These are phyloP conservation scores for Omphalotus guepiniiformis DNA, from an alignment of 768 basidiomycete genomes.

Conservation along the genomic window DNA sequence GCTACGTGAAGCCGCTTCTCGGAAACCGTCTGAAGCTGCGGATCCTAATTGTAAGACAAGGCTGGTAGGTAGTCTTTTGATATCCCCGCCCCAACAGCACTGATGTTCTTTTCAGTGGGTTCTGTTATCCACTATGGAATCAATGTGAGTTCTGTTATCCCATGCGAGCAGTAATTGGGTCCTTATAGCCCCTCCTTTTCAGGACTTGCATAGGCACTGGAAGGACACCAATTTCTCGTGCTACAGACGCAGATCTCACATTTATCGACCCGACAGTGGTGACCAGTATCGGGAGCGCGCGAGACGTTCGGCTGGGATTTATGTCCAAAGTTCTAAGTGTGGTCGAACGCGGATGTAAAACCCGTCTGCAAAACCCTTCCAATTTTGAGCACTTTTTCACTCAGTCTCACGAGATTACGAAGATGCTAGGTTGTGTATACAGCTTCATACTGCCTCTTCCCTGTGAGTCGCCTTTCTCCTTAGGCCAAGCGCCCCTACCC, in stretches of 20 bases:
- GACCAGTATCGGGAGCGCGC: conserved; percentile 13
- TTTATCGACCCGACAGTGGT: conserved; percentile 23
- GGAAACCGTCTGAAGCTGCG: conserved; percentile 22
- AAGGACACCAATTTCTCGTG: conserved; percentile 32
- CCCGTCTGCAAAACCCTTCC: conserved; percentile 22
- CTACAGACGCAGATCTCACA: conserved; percentile 25
- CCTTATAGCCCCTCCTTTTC: conserved; percentile 6
- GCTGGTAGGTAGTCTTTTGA: conserved; percentile 23
- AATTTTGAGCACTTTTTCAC: conserved; percentile 30
- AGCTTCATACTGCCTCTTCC: conserved; percentile 33
- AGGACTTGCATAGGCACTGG: conserved; percentile 42
- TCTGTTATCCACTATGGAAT: conserved; percentile 32
- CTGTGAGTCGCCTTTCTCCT: conserved; percentile 22
- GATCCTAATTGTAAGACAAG: conserved; percentile 34
- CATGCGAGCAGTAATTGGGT: neutral
- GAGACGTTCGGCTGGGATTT: conserved; percentile 35
- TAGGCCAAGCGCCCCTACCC: conserved; percentile 2
- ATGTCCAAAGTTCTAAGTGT: conserved; percentile 30
- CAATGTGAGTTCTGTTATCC: conserved; percentile 25
- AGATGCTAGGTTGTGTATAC: conserved; percentile 31
- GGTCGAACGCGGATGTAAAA: conserved; percentile 25
- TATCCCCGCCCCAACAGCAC: neutral
- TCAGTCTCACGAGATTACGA: conserved; percentile 26
- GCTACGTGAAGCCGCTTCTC: conserved; percentile 4
- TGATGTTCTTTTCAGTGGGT: conserved; percentile 31